These are phyloP conservation scores for Gossypioides kirkii DNA, from an alignment of 345 rosid species.

Conservation along the genomic window DNA sequence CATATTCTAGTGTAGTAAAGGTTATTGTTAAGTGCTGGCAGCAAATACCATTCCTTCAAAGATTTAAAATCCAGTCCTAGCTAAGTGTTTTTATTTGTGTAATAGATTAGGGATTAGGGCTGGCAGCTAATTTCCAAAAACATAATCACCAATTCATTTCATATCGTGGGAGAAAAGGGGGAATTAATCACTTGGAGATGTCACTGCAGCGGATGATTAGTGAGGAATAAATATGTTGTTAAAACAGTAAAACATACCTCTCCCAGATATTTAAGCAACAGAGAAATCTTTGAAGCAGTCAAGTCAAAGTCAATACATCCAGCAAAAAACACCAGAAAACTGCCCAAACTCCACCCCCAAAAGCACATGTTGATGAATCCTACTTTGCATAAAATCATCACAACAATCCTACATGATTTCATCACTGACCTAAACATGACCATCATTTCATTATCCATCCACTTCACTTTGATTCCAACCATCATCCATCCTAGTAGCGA, in stretches of 20 bases:
- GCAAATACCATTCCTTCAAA: no score
- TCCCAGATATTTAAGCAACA: background rate
- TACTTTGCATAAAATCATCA: background rate
- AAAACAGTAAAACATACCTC: background rate
- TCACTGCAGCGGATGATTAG: background rate
- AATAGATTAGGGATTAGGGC: no score
- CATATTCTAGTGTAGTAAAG: no score
- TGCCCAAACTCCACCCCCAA: background rate
- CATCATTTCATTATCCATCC: background rate
- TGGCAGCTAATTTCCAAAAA: no score
- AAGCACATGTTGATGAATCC: background rate
- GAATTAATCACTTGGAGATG: no score
- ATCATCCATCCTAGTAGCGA: constrained; percentile 8
- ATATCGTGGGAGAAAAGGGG: no score
- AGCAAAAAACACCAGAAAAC: background rate
- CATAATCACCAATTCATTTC: no score
- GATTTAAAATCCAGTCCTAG: no score
- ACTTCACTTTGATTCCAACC: background rate
- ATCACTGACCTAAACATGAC: constrained; percentile 1
- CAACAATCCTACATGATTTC: constrained; percentile 3
- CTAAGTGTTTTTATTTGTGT: no score
- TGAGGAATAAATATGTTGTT: background rate
- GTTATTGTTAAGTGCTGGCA: no score
- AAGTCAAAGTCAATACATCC: background rate
- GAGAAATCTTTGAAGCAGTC: background rate